Evolutionary conservation across 2,329 filamentous ascomycete genomes (phyloP), one percentile per base, ranked within the genome.

Genomic region (Pseudopyrenochaeta lycopersici): DNA sequence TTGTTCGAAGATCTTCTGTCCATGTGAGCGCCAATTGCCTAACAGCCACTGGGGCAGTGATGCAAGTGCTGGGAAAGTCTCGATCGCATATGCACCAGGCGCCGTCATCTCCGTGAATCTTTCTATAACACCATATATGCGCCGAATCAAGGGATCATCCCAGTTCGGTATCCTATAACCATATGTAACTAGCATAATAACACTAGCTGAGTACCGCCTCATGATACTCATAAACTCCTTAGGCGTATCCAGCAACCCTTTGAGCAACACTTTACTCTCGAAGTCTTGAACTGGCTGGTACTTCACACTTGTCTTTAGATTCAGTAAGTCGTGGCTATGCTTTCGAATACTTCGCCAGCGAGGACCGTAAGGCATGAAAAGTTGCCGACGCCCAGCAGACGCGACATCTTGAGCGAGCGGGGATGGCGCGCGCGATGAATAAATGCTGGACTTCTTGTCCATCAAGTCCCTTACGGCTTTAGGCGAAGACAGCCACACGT

Each of bases 401-500:
- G 81, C 71, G 2, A 72, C 70, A 41, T 78, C 75, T 35, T 74
- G 69, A 2, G 75, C 75, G 1, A 78, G 54, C 0, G 76, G 76
- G 2, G 66, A 60, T 23, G 67, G 58, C 6, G 67, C 52, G 14
- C 80, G 76, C 1, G 83, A 83, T 1, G 80, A 79, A 62, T 84
- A 85, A 40, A 82, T 76, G n/a, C 77, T 76, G 0, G 80, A 80
- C 35, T 80, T 79, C 60, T 82, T 83, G 54, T 84, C 82, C 49
- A 86, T 80, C n/a, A 85, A 71, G 17, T 85, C 83, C 33, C 80
- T 81, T 0, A 83, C 82, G 1, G 77, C 73, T 72, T 79, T 80
- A 0, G 81, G 79, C 31, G 82, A 80, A 50, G 70, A 75, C 7
- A 79, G 66, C 74, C 74, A 78, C 35, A 78, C 67, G 49, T 72